Evolutionary conservation across 2,329 filamentous ascomycete genomes (phyloP).

Genomic region (Microcera coccophila): DNA sequence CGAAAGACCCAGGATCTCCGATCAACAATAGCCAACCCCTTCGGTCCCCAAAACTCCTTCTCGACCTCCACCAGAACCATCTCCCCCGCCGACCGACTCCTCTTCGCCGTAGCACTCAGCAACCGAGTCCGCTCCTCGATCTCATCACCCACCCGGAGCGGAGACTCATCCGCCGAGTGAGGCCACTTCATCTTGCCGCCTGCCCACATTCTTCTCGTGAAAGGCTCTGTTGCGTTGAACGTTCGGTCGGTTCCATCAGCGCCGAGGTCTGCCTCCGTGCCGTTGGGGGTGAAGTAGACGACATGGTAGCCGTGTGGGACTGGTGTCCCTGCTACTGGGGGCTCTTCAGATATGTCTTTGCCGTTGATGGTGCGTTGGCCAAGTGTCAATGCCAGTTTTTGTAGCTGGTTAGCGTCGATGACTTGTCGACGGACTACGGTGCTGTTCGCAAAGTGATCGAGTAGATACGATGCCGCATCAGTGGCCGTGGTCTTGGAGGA

Average conservation of each 20-base stretch:
- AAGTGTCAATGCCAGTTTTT: slow-evolving; percentile 58
- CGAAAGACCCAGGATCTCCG: slow-evolving; percentile 49
- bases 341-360: slow-evolving; percentile 34
- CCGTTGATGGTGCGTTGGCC: slow-evolving; percentile 43
- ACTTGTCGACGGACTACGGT: slow-evolving; percentile 39
- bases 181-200: slow-evolving; percentile 56
- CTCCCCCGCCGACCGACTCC: slow-evolving; percentile 50
- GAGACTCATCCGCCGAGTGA: slow-evolving; percentile 4
- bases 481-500: slow-evolving; percentile 18
- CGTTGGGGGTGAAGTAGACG: slow-evolving; percentile 58
- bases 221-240: slow-evolving; percentile 57
- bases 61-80: slow-evolving; percentile 64
- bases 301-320: slow-evolving; percentile 60
- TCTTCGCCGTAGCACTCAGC: slow-evolving; percentile 51
- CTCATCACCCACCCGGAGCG: slow-evolving; percentile 51
- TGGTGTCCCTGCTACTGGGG: slow-evolving; percentile 43
- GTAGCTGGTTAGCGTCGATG: slow-evolving; percentile 60
- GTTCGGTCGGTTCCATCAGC: slow-evolving; percentile 57
- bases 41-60: slow-evolving; percentile 53
- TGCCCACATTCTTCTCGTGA: slow-evolving; percentile 65
- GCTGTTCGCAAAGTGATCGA: slow-evolving; percentile 28
- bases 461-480: slow-evolving; percentile 32
- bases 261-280: slow-evolving; percentile 52
- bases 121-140: slow-evolving; percentile 55
- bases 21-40: slow-evolving; percentile 52